A percentile compares a stretch with the other conserved stretches of the same genome.
Evolutionary conservation across 2,329 filamentous ascomycete species (phyloP).

Genomic region (Calonectria leucothoes): DNA sequence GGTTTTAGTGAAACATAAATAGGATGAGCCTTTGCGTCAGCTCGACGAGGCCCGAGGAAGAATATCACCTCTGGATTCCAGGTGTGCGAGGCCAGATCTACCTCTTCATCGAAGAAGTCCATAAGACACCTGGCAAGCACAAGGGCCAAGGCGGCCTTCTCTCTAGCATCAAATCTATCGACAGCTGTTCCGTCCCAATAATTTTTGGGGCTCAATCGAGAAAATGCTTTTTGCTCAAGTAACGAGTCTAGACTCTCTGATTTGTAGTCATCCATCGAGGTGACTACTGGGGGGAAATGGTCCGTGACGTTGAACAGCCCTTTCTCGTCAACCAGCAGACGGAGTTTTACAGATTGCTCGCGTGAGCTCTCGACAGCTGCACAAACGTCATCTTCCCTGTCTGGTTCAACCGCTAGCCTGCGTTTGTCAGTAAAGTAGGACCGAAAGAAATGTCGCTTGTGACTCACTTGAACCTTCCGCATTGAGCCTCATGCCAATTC

Average conservation of each 20-base stretch:
- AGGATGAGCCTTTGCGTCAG: neutral
- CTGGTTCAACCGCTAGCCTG: neutral
- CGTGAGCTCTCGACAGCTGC: neutral
- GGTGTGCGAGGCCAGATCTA: neutral
- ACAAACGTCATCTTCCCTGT: neutral
- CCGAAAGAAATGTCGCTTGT: neutral
- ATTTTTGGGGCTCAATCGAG: neutral
- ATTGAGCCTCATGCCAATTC: constrained; percentile 2
- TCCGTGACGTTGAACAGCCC: constrained; percentile 2
- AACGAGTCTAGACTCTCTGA: neutral
- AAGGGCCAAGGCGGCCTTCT: neutral
- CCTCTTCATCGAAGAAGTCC: neutral
- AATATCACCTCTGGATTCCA: neutral
- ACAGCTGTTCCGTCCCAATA: neutral
- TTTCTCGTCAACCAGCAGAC: neutral
- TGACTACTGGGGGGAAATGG: neutral
- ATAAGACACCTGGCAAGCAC: neutral
- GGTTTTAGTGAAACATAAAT: neutral
- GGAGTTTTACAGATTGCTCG: neutral
- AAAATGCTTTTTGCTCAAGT: neutral
- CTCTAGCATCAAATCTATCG: neutral
- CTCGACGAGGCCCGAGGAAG: neutral
- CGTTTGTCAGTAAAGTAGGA: neutral
- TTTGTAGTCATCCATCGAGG: neutral
- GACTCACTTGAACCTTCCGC: neutral